Evolutionary conservation across 2,329 filamentous ascomycete species (phyloP), one percentile per base, ranked within the genome.

Genomic region (Apiospora phragmitis): DNA sequence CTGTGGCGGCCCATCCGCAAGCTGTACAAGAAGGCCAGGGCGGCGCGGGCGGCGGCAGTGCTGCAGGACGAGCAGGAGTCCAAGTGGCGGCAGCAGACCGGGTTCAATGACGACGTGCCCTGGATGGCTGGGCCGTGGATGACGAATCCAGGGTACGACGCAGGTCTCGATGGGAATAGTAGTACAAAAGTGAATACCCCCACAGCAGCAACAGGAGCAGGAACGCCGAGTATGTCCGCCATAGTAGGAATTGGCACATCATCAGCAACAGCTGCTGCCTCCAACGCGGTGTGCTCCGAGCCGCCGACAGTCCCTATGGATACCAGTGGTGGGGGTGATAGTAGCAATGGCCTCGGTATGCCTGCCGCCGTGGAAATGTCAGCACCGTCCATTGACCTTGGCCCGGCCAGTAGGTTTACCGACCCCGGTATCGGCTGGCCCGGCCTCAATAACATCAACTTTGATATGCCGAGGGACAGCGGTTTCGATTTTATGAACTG

Each of bases 1-100:
- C 80, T 89, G 9, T 89, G 87, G 87, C 80, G 83, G 49, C 87
- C 87, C 1, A 83, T 89, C 38, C 84, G 83, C 74, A 88, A 87
- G 75, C 77, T 89, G 4, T 79, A 86, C 71, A 84, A 82, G 72
- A 86, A 85, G 75, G 87, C 87, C 0, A 83, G 78, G 74, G 80
- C 80, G 4, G 84, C 81, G 9, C 78, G 82, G 51, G 75, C 77
- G 4, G 78, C 79, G 68, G 78, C 78, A 5, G 70, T 81, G 32
- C 65, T 69, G 29, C 38, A 69, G 49, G 71, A 62, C 24, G 45
- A 68, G 9, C 24, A 45, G 4, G 70, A 67, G 24, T 42, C 59
- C 24, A 35, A 62, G 32, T 62, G 55, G 55, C 55, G 32, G 32
- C 18, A 12, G 32, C 55, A 16, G 12, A 26, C 71, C 80, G 49